Conservation (phyloP, 805 yeast species). For the Pichia gijzeniarum region DNA sequence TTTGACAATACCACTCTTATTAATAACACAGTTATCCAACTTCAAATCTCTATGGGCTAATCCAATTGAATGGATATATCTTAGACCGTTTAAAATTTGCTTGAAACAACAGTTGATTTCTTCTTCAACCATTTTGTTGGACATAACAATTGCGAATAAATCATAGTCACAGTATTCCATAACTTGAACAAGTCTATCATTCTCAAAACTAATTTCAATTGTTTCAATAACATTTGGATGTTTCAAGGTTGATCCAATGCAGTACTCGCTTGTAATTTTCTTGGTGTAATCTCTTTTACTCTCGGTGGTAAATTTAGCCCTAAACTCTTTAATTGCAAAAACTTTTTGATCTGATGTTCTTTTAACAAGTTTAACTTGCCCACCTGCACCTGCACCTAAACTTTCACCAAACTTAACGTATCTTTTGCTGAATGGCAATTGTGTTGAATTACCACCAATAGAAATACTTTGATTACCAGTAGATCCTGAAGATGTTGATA, state of each 20-base stretch:
- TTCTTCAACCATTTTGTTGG: constrained; percentile 72
- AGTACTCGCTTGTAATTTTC: constrained; percentile 89
- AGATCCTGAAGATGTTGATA: constrained; percentile 15
- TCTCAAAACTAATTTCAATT: constrained; percentile 84
- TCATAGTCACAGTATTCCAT: constrained; percentile 95
- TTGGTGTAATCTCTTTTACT: constrained; percentile 80
- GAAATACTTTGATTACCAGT: constrained; percentile 18
- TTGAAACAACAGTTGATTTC: constrained; percentile 88
- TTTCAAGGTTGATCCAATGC: constrained; percentile 84
- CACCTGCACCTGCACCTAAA: constrained; percentile 95
- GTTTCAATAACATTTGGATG: constrained; percentile 90
- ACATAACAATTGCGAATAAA: constrained; percentile 90
- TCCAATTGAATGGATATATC: constrained; percentile 78
- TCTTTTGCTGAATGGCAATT: constrained; percentile 62
- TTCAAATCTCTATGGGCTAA: constrained; percentile 89
- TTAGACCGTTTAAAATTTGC: constrained; percentile 74
- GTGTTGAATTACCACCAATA: constrained; percentile 36
- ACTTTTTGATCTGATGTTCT: constrained; percentile 60
- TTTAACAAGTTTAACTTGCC: constrained; percentile 70
- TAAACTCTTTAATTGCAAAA: constrained; percentile 90
- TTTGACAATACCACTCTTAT: constrained; percentile 75
- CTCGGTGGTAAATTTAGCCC: constrained; percentile 69
- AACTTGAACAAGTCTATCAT: constrained; percentile 79
- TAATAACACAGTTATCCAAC: constrained; percentile 86
- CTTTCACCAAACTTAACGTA: constrained; percentile 80